Evolutionary conservation across 305 asterid genomes (phyloP).

Genomic region (Solanum aculeatissimum): DNA sequence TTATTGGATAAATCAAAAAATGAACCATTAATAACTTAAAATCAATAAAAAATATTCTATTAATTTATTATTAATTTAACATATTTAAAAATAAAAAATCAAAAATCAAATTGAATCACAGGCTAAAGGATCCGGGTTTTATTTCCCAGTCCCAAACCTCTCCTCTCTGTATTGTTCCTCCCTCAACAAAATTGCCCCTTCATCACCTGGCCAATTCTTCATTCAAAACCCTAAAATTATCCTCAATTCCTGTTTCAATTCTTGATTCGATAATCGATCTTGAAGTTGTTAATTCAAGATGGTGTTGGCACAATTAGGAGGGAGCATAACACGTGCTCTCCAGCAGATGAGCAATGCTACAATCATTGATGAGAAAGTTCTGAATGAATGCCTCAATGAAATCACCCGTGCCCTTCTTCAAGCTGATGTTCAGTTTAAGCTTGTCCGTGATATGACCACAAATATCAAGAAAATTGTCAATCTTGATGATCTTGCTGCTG

Average conservation of each 20-base stretch:
- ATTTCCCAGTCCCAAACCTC: background rate
- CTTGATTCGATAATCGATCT: background rate
- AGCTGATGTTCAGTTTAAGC: slow-evolving; percentile 83
- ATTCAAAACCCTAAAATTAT: background rate
- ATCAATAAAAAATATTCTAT: too few relatives aligned
- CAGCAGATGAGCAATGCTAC: slow-evolving; percentile 99
- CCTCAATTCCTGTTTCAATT: background rate
- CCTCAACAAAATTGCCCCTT: background rate
- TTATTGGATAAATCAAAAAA: too few relatives aligned
- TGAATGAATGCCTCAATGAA: slow-evolving; percentile 80
- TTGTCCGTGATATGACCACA: slow-evolving; percentile 69
- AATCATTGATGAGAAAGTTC: slow-evolving; percentile 78
- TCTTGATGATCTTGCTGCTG: slow-evolving; percentile 94
- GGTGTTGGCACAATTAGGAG: slow-evolving; percentile 91
- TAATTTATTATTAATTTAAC: too few relatives aligned
- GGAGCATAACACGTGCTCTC: slow-evolving; percentile 89
- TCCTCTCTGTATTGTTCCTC: background rate
- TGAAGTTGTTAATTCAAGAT: slow-evolving; percentile 21
- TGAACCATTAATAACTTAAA: too few relatives aligned
- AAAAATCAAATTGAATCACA: too few relatives aligned
- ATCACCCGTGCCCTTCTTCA: slow-evolving; percentile 90
- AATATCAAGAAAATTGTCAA: slow-evolving; percentile 85
- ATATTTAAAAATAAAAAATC: too few relatives aligned
- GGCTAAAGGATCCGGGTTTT: background rate
- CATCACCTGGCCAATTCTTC: background rate